Evolutionary conservation across 306 rosid genomes (phyloP).

Genomic region (Dalbergia cultrata): DNA sequence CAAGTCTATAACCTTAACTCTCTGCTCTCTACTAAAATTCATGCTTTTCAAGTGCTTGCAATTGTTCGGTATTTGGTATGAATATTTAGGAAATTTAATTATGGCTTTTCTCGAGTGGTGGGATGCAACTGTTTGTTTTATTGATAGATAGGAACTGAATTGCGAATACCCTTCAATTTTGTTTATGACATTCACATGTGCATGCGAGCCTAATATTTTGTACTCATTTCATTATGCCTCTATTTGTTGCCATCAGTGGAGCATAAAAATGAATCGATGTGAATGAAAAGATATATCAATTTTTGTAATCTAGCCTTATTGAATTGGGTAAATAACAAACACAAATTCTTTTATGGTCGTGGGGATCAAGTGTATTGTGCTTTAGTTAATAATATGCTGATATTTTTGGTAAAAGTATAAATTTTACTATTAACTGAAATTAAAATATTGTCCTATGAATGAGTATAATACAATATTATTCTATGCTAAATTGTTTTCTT

Average conservation of each 20-base stretch:
- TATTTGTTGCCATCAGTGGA: neutral
- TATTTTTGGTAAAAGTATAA: too few relatives aligned
- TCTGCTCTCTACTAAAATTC: neutral
- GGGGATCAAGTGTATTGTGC: too few relatives aligned
- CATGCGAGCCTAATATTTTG: too few relatives aligned
- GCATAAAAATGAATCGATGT: neutral
- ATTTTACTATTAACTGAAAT: too few relatives aligned
- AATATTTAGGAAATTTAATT: neutral
- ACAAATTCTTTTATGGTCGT: neutral
- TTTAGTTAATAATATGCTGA: too few relatives aligned
- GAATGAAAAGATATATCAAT: neutral
- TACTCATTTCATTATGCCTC: too few relatives aligned
- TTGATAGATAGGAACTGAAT: neutral
- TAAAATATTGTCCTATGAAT: too few relatives aligned
- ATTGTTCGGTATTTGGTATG: neutral
- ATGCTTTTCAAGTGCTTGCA: conserved; percentile 1
- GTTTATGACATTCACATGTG: neutral
- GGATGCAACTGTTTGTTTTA: conserved; percentile 8
- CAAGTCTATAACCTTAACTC: neutral
- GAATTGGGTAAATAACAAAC: neutral
- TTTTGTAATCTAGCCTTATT: neutral
- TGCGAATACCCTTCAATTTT: neutral
- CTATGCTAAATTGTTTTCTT: too few relatives aligned
- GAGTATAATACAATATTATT: too few relatives aligned
- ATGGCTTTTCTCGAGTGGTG: neutral